Base-by-base conservation (phyloP, 2,329 filamentous ascomycete species). In the Pestalotiopsis sp. region DNA sequence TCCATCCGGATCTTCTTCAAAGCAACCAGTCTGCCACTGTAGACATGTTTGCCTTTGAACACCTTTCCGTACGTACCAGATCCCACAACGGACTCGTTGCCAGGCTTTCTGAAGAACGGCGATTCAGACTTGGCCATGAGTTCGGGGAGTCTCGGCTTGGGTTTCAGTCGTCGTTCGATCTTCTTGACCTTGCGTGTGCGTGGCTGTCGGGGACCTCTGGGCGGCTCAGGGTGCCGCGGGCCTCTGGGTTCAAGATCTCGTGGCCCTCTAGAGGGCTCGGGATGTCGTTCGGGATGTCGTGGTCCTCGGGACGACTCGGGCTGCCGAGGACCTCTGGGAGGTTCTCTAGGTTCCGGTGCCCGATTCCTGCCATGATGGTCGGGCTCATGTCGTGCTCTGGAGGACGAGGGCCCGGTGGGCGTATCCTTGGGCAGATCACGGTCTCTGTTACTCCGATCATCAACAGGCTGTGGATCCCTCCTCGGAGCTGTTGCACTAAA, bases 31-130 rank as follows among this genome's bases (percentile, higher is more conserved):
- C 90, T 89, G 74, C 93, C 93, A 1, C 93, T 97, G 78, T 97
- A 97, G n/a, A 96, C 93, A 76, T 97, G 94, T 9, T 94, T 84
- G n/a, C 90, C 94, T 79, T 97, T 97, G 85, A 97, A 97, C 4
- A 97, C 94, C 79, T 97, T 97, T 66, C 94, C 96, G 75, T 98
- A 98, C 0, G 95, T 98, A 12, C 95, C 95, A 58, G 95, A 97
- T 17, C 95, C 95, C 23, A 98, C 92, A 0, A 98, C 95, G 0
- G 95, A 98, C 78, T 97, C 95, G 74, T 98, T 97, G n/a, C 95
- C 95, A 1, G 95, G 95, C 78, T 98, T 98, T 72, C 95, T 88
- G 82, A 92, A 97, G 80, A 97, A 98, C 3, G 98, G 94, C 0
- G 95, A 98, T 61, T 95, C 92, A 0, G 95, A 97, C 5, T 86